phyloP scores from a whole-genome alignment of 108 stramenopile species.

The Stephanodiscus minutulus region DNA sequence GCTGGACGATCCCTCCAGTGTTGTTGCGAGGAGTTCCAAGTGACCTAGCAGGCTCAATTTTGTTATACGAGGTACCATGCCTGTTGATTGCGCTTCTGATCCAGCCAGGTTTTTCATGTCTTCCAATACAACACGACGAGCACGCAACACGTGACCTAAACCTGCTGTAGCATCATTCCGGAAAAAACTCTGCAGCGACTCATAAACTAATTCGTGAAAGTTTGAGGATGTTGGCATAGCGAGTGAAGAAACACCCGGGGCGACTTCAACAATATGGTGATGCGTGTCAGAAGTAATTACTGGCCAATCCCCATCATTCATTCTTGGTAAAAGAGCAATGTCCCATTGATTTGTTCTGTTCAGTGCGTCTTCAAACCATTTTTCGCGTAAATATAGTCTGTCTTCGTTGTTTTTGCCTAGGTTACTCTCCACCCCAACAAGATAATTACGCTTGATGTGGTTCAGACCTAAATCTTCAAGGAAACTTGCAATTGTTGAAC shows the following conservation, averaged over 20 bases:
- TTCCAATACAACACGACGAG: constrained; percentile 31
- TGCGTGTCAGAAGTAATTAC: neutral
- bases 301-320: constrained; percentile 4
- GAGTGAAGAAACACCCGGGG: constrained; percentile 2
- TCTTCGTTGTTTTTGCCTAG: constrained; percentile 1
- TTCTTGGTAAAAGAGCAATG: constrained; percentile 24
- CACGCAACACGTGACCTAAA: constrained; percentile 18
- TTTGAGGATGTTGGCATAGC: neutral
- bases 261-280: neutral
- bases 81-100: constrained; percentile 38
- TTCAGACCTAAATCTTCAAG: constrained; percentile 51
- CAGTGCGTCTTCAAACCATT: constrained; percentile 71
- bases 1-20: constrained; percentile 20
- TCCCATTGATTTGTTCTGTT: constrained; percentile 42
- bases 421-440: constrained; percentile 18
- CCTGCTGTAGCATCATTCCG: constrained; percentile 32
- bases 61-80: constrained; percentile 22
- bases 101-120: constrained; percentile 37
- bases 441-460: constrained; percentile 39
- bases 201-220: constrained; percentile 36
- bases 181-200: constrained; percentile 28
- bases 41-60: constrained; percentile 36
- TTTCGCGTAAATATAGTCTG: constrained; percentile 43
- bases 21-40: constrained; percentile 20
- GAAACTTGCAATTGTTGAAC: constrained; percentile 14